These are phyloP conservation scores for Arachnomyces sp. DNA, from an alignment of 2,329 filamentous ascomycete genomes.

Conservation along the genomic window DNA sequence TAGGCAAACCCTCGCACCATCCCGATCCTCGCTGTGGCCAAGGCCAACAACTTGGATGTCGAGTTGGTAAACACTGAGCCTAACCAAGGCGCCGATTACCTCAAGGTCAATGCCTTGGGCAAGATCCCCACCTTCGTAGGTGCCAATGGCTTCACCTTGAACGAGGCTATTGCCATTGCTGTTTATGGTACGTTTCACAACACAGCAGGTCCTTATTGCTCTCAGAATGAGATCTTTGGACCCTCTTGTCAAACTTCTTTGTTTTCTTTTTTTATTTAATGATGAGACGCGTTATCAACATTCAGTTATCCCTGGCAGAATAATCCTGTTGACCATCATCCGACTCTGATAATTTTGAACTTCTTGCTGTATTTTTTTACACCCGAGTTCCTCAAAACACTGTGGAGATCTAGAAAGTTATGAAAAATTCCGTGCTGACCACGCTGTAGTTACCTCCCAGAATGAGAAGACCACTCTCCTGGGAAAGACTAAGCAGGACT, in stretches of 20 bases:
- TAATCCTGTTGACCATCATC: slow-evolving; percentile 64
- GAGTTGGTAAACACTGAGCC: slow-evolving; percentile 67
- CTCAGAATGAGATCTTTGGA: neutral
- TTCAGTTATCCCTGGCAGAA: slow-evolving; percentile 99
- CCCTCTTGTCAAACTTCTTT: slow-evolving; percentile 8
- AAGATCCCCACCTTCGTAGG: slow-evolving; percentile 92
- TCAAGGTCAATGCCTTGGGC: slow-evolving; percentile 76
- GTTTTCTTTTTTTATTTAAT: slow-evolving; percentile 46
- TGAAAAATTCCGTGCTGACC: slow-evolving; percentile 1
- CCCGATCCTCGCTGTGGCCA: slow-evolving; percentile 84
- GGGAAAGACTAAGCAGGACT: slow-evolving; percentile 99
- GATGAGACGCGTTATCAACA: slow-evolving; percentile 66
- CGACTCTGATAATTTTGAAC: slow-evolving; percentile 65
- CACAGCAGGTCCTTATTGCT: slow-evolving; percentile 16
- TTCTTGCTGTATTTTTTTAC: slow-evolving; percentile 19
- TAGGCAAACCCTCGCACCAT: slow-evolving; percentile 86
- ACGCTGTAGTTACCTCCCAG: slow-evolving; percentile 79
- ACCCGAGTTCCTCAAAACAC: slow-evolving; percentile 22
- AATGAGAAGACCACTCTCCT: slow-evolving; percentile 99
- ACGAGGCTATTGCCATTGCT: slow-evolving; percentile 87
- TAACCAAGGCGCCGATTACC: slow-evolving; percentile 66
- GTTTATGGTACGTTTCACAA: slow-evolving; percentile 76
- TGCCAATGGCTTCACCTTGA: slow-evolving; percentile 81
- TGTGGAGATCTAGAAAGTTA: slow-evolving; percentile 1
- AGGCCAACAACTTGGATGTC: slow-evolving; percentile 92